phyloP scores from a whole-genome alignment of 2,329 filamentous ascomycete genomes.

The Trichoderma sp. region DNA sequence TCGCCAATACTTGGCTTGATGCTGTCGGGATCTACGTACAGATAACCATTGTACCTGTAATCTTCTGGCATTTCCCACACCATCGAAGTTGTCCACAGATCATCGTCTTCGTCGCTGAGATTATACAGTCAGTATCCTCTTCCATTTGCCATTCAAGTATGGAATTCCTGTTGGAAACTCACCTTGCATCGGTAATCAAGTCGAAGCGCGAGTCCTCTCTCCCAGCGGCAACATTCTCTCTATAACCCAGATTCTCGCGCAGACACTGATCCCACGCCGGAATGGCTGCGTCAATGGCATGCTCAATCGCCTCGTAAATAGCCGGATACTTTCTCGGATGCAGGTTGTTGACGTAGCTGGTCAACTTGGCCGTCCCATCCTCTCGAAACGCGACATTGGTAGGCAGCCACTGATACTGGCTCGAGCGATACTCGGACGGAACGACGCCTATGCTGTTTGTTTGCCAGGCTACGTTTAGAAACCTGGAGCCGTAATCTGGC shows the following conservation, averaged over 20 bases:
- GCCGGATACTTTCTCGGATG: constrained; percentile 39
- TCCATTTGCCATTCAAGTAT: neutral
- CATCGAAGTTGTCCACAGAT: neutral
- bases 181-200: neutral
- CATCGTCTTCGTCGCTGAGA: constrained; percentile 5
- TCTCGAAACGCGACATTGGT: constrained; percentile 46
- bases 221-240: neutral
- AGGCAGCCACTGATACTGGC: constrained; percentile 31
- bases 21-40: neutral
- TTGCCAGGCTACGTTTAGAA: neutral
- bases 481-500: constrained; percentile 1
- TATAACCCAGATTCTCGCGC: neutral
- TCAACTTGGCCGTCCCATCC: constrained; percentile 39
- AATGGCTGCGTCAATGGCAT: constrained; percentile 40
- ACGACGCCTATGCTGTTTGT: neutral
- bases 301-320: constrained; percentile 42
- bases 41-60: neutral
- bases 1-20: neutral
- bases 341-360: constrained; percentile 50
- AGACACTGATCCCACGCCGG: constrained; percentile 51
- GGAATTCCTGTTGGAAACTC: neutral
- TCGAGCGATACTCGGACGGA: constrained; percentile 33
- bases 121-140: neutral
- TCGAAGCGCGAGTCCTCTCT: constrained; percentile 14
- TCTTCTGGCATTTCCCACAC: neutral